Base-by-base conservation (phyloP, 352 stramenopile genomes). In the Globisporangium cystogenes region DNA sequence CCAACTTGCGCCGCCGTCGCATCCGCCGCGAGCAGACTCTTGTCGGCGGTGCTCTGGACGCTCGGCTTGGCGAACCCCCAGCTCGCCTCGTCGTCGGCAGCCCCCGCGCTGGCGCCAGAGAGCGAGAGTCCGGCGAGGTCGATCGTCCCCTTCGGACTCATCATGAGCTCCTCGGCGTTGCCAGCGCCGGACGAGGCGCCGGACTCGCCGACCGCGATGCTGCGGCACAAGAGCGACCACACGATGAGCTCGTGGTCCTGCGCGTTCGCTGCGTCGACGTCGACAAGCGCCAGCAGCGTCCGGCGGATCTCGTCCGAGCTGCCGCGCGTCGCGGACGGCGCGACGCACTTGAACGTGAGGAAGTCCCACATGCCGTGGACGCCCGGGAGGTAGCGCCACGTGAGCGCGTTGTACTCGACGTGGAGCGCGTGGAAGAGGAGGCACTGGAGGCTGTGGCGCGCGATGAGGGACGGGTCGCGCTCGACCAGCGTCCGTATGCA, bases 401-500 rank as follows among this genome's bases (percentile, higher is more conserved):
- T 67, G 23, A 85, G 40, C 5, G 63, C 67, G 21, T 70, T 90
- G 48, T 75, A 80, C 55, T 89, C 80, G 6, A 78, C 68, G 40
- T 94, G 79, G 12, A 94, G 73, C 33, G 82, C 82, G 36, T 82
- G 80, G 63, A 92, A 93, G 7, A 94, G 62, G 26, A 89, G 53
- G 56, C 77, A 85, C 37, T 86, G 76, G 7, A 93, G 46, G 44
- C 76, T 79, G 29, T 85, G 66, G 16, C 65, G 63, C 12, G 65
- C 69, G 64, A 93, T 86, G 20, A 90, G 65, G 4, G 60, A 51
- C 21, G 84, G 79, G 39, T 94, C 80, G 15, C 82, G 74, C 61
- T 94, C 84, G 12, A 87, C 76, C 1, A 94, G 67, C 6, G 83
- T 91, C 7, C 82, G 79, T 48, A 94, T 65, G 46, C 82, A 92